Conservation (phyloP, 495 filamentous ascomycete genomes). For the Darksidea phi region DNA sequence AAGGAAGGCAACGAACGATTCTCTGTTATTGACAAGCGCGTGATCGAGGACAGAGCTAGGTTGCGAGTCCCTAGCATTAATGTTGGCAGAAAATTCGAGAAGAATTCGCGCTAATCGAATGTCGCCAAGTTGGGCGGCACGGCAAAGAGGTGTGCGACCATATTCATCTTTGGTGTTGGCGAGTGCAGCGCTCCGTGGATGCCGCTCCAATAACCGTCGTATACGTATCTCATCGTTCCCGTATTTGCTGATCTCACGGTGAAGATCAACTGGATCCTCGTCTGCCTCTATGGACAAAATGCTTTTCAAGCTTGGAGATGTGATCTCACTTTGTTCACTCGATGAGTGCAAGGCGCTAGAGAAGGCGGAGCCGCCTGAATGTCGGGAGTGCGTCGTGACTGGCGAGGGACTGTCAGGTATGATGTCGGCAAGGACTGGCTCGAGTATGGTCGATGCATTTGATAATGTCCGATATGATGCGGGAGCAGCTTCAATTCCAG, state of each 20-base stretch:
- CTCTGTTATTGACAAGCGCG: slow-evolving; percentile 5
- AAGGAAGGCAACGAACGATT: slow-evolving; percentile 5
- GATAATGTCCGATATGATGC: too few species aligned
- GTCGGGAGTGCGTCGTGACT: too few species aligned
- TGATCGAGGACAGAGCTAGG: slow-evolving; percentile 10
- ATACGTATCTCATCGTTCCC: not conserved
- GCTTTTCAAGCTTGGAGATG: too few species aligned
- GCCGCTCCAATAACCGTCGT: not conserved
- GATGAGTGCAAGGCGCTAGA: too few species aligned
- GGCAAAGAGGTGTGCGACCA: slow-evolving; percentile 4
- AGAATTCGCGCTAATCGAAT: slow-evolving; percentile 5
- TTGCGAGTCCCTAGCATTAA: slow-evolving; percentile 17
- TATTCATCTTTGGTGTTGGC: slow-evolving; percentile 10
- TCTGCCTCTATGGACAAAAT: not conserved
- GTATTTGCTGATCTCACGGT: slow-evolving; percentile 6
- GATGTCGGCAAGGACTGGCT: too few species aligned
- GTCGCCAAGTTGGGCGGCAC: slow-evolving; percentile 6
- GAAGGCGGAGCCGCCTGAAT: too few species aligned
- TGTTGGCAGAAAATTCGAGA: slow-evolving; percentile 3
- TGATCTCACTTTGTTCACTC: too few species aligned
- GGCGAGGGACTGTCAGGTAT: too few species aligned
- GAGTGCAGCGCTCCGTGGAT: not conserved
- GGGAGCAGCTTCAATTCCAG: too few species aligned
- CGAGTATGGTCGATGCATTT: too few species aligned
- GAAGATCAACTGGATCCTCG: slow-evolving; percentile 8